A percentile compares a stretch with the other conserved stretches of the same genome.
Conservation (phyloP, 805 yeast species). For the Middelhovenomyces tepae region DNA sequence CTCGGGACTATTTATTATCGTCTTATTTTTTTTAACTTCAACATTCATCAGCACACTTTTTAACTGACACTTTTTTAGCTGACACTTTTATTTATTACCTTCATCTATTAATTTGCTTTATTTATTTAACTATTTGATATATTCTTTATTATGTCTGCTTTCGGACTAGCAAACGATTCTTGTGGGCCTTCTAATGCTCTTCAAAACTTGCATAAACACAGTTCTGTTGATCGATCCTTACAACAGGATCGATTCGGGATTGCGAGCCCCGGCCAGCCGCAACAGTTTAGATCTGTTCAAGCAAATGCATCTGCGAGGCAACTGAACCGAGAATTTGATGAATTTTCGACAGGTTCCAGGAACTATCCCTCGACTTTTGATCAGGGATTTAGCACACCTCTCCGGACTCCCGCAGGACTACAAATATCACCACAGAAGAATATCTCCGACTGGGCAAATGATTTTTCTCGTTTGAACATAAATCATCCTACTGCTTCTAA, state of each 20-base stretch:
- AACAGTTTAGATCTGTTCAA: slow-evolving; percentile 1
- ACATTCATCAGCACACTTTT: no score
- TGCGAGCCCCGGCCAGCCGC: slow-evolving; percentile 1
- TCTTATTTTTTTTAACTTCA: no score
- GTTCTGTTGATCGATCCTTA: slow-evolving; percentile 12
- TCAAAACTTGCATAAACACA: slow-evolving; percentile 22
- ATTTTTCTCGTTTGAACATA: no score
- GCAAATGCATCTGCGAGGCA: slow-evolving; percentile 4
- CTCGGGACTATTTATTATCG: no score
- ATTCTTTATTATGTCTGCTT: no score
- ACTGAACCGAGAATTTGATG: slow-evolving; percentile 5
- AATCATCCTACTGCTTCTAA: background rate
- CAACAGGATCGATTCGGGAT: slow-evolving; percentile 15
- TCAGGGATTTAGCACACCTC: background rate
- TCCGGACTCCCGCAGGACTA: background rate
- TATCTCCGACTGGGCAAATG: no score
- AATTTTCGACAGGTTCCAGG: slow-evolving; percentile 7
- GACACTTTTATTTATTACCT: background rate
- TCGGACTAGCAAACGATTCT: slow-evolving; percentile 8
- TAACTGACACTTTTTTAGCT: no score
- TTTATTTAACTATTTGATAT: background rate
- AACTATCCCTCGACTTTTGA: slow-evolving; percentile 3
- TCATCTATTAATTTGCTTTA: background rate
- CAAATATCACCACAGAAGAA: background rate
- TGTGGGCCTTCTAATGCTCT: slow-evolving; percentile 25